A percentile compares a stretch with the other conserved stretches of the same genome.
phyloP scores from a whole-genome alignment of 2,329 filamentous ascomycete genomes.

The Juglanconis oblonga region DNA sequence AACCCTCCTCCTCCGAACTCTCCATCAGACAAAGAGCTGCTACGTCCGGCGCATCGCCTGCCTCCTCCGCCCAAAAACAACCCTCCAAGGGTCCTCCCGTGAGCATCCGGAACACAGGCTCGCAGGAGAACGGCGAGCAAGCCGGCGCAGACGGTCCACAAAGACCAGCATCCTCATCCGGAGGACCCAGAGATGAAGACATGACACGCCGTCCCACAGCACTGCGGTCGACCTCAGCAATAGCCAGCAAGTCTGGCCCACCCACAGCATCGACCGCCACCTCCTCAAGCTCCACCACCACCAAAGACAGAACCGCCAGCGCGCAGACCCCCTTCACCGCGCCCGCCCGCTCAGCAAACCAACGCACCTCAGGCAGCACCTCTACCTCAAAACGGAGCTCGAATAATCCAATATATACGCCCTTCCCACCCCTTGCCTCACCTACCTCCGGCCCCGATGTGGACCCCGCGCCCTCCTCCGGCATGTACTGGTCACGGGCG shows the following conservation, averaged over 20 bases:
- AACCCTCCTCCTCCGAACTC: slow-evolving; percentile 43
- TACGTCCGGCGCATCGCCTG: slow-evolving; percentile 36
- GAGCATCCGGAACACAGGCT: slow-evolving; percentile 10
- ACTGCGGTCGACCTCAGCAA: slow-evolving; percentile 53
- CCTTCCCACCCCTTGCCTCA: slow-evolving; percentile 57
- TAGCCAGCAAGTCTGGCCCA: slow-evolving; percentile 34
- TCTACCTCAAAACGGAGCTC: slow-evolving; percentile 22
- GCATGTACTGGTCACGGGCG: slow-evolving; percentile 71
- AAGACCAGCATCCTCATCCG: slow-evolving; percentile 24
- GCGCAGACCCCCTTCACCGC: slow-evolving; percentile 20
- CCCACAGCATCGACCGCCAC: slow-evolving; percentile 21
- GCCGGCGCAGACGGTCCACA: slow-evolving; percentile 24
- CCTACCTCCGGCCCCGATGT: slow-evolving; percentile 57
- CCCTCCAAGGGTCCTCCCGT: slow-evolving; percentile 13
- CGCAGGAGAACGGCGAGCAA: slow-evolving; percentile 22
- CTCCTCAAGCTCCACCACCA: slow-evolving; percentile 14
- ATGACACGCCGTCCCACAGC: slow-evolving; percentile 40
- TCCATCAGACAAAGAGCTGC: slow-evolving; percentile 54
- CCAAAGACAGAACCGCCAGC: slow-evolving; percentile 30
- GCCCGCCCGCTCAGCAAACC: slow-evolving; percentile 20
- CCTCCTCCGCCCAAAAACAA: slow-evolving; percentile 24
- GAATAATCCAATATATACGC: slow-evolving; percentile 39
- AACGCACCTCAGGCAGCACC: slow-evolving; percentile 22
- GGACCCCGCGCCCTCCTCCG: slow-evolving; percentile 60
- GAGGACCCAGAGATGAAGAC: slow-evolving; percentile 24